These are phyloP conservation scores for Paecilomyces sp. DNA, from an alignment of 2,329 filamentous ascomycete genomes.

Conservation along the genomic window DNA sequence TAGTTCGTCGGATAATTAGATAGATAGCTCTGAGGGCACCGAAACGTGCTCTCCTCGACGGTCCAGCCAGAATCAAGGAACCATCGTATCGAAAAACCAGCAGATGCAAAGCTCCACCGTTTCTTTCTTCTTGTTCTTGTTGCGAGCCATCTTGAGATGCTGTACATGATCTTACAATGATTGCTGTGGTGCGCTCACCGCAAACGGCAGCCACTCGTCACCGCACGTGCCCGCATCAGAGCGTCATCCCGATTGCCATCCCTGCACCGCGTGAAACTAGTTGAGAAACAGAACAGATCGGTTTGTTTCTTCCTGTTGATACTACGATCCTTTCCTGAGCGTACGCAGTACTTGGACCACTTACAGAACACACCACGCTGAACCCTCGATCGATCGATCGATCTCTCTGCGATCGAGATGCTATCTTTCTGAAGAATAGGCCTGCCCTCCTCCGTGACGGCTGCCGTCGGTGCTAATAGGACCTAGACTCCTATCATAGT, in stretches of 20 bases:
- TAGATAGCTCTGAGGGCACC: too few species aligned
- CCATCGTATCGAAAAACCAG: too few species aligned
- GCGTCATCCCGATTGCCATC: not conserved
- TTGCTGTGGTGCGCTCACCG: not conserved
- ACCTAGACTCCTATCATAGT: not conserved
- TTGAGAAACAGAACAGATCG: not conserved
- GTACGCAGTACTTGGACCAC: not conserved
- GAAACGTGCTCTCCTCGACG: too few species aligned
- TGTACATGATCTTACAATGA: too few species aligned
- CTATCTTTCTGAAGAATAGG: not conserved
- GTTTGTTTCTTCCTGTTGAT: not conserved
- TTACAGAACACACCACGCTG: not conserved
- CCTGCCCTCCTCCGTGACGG: not conserved
- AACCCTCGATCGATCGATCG: not conserved
- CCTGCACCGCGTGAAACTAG: not conserved
- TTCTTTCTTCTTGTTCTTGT: not conserved
- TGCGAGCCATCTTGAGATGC: not conserved
- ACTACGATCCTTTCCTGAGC: not conserved
- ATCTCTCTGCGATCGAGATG: not conserved
- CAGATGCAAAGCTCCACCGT: too few species aligned
- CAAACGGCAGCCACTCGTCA: not conserved
- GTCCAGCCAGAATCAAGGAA: too few species aligned
- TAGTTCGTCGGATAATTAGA: too few species aligned
- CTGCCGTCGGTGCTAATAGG: not conserved
- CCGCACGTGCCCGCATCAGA: not conserved